Evolutionary conservation across 345 rosid genomes (phyloP).

Genomic region (Pseudoturritis turrita): DNA sequence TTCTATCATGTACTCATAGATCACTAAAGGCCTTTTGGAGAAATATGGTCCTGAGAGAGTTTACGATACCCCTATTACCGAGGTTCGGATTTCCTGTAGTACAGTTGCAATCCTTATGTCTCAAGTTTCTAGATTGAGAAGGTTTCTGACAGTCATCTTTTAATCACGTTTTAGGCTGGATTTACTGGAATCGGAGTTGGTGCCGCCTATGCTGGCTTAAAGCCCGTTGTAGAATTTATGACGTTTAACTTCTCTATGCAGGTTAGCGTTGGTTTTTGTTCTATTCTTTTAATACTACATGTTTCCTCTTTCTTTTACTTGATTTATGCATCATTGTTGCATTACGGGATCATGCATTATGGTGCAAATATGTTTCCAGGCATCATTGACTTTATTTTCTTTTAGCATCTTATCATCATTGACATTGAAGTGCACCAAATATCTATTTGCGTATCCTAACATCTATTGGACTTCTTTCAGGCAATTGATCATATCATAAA

Average conservation of each 20-base stretch:
- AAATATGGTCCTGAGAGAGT: conserved; percentile 95
- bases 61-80: conserved; percentile 90
- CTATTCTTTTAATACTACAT: neutral
- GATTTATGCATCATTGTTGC: neutral
- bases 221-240: conserved; percentile 89
- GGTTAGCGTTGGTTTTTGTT: conserved; percentile 37
- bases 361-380: neutral
- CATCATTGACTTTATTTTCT: neutral
- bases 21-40: conserved; percentile 75
- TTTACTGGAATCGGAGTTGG: conserved; percentile 97
- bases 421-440: neutral
- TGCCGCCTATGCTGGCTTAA: conserved; percentile 86
- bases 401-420: neutral
- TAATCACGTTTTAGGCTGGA: conserved; percentile 62
- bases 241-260: conserved; percentile 94
- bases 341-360: neutral
- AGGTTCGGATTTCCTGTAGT: conserved; percentile 39
- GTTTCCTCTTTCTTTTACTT: neutral
- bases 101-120: neutral
- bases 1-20: conserved; percentile 31
- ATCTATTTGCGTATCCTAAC: neutral
- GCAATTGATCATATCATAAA: conserved; percentile 93
- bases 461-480: conserved; percentile 31
- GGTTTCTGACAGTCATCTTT: conserved; percentile 2
- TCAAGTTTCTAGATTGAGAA: neutral